Evolutionary conservation across 2,329 filamentous ascomycete genomes (phyloP), one percentile per base, ranked within the genome.

Genomic region (Sporothrix pallida): DNA sequence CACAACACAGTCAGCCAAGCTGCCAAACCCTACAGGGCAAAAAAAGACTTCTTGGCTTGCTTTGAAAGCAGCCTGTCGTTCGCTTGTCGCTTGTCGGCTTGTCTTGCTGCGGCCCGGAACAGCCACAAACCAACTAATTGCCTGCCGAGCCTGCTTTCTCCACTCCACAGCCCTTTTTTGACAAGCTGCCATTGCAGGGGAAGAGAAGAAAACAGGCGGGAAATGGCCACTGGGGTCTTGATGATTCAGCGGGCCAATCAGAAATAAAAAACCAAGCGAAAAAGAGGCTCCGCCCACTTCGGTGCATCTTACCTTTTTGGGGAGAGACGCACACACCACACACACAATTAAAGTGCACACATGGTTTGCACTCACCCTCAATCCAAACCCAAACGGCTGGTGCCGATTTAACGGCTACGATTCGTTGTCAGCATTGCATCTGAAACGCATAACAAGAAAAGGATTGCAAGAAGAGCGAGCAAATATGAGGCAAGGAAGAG

Each of bases 391-490:
- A 56, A 56, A 20, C 54, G 54, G 54, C 20, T 56, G 54, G 54
- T 56, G 54, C 54, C 20, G 54, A 56, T 20, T 9, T n/a, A 56
- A 26, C 20, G 13, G 20, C 54, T 56, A 13, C 54, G 54, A 56
- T 56, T 56, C 54, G 20, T 26, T 56, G 54, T 12, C 54, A 26
- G 54, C 20, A 10, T 20, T 20, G 54, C n/a, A 56, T 56, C 54
- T 56, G 54, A 56, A 56, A 56, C 54, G 54, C 54, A 56, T 26
- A 20, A 56, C n/a, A 54, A 54, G 26, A 56, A 56, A 56, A 56
- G 20, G 31, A 37, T 37, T 37, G 31, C 31, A 37, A 37, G 31
- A 37, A 37, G 31, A 37, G 31, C 31, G 31, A 37, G 31, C 31
- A 37, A 37, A 6, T 3, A 37, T 37, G 31, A 37, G 31, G 31